Base-by-base conservation (phyloP, 306 rosid genomes). In the Prunus kanzakura region DNA sequence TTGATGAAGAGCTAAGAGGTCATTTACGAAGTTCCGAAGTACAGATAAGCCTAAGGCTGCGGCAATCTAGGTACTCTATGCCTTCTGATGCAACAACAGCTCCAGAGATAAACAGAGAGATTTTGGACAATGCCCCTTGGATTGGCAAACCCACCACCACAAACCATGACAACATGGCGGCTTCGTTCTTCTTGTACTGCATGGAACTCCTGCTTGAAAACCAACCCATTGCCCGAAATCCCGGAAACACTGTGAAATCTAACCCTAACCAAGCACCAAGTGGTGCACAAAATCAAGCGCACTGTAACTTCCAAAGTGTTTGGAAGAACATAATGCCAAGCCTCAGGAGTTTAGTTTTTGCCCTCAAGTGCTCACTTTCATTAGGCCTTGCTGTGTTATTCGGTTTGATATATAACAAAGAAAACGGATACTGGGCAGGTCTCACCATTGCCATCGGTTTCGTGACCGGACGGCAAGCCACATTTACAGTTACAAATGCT, bases 351-450 rank as follows among this genome's bases (percentile, higher is more conserved):
- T 76, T 90, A 68, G 41, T 29, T 52, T 94, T 92, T 85, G 95
- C 97, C 35, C 56, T 84, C 22, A 92, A 90, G 85, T 89, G 92
- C 78, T 94, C 93, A 2, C 69, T 94, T 58, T 74, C 96, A 62
- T 75, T 92, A 63, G 91, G 91, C 27, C 78, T 94, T 8, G 91
- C 96, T 46, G 88, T 90, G 84, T 82, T 87, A 5, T 72, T 92
- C 4, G 97, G 97, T 67, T 75, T 90, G 80, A 49, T 56, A 8
- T 94, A 94, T 27, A 81, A 75, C 73, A 88, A 77, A 76, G 78
- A 64, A 58, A 81, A 89, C 57, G 98, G 86, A 61, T 84, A 86
- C 57, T 92, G 97, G 96, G 82, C 95, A 9, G 98, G 98, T 64
- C 87, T 92, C 78, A 81, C 85, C 19, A 84, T 94, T 16, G 89